A percentile compares a stretch with the other conserved stretches of the same genome.
Evolutionary conservation across 768 basidiomycete genomes (phyloP).

Genomic region (Boletus coccyginus): DNA sequence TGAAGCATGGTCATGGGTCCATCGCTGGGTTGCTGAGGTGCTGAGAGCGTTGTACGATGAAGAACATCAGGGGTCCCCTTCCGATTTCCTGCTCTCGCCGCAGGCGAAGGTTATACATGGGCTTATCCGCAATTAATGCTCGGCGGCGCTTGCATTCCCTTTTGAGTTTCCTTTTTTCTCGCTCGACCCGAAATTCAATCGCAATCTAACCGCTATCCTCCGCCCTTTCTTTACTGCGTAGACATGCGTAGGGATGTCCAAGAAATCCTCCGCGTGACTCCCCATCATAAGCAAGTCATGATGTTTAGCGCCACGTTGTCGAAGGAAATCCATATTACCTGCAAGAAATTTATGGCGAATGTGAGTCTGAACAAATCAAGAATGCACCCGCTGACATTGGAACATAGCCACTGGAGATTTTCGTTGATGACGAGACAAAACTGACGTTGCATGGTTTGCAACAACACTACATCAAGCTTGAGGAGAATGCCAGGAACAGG

Average conservation of each 20-base stretch:
- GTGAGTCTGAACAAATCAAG: slow-evolving; percentile 47
- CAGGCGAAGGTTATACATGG: too few relatives aligned
- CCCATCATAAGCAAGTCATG: slow-evolving; percentile 99
- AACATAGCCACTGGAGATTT: slow-evolving; percentile 92
- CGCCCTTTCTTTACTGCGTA: slow-evolving; percentile 54
- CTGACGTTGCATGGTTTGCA: slow-evolving; percentile 96
- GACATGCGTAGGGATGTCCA: slow-evolving; percentile 99
- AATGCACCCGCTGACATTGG: neutral
- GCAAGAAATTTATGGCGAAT: slow-evolving; percentile 99
- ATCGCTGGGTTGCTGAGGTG: too few relatives aligned
- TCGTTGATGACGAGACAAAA: slow-evolving; percentile 99
- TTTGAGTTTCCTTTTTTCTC: too few relatives aligned
- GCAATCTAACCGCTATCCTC: slow-evolving; percentile 60
- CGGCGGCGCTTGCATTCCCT: too few relatives aligned
- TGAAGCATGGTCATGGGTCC: too few relatives aligned
- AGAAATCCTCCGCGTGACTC: slow-evolving; percentile 98
- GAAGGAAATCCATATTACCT: slow-evolving; percentile 95
- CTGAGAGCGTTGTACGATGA: slow-evolving; percentile 24
- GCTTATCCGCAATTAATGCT: too few relatives aligned
- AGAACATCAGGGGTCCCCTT: too few relatives aligned
- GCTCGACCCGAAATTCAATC: slow-evolving; percentile 46
- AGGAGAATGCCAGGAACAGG: slow-evolving; percentile 93
- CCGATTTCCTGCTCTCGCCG: too few relatives aligned
- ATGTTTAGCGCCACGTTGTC: slow-evolving; percentile 99
- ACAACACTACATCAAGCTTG: slow-evolving; percentile 97